A percentile compares a stretch with the other conserved stretches of the same genome.
phyloP scores from a whole-genome alignment of 805 yeast species.

The Saturnispora kantuleensis region DNA sequence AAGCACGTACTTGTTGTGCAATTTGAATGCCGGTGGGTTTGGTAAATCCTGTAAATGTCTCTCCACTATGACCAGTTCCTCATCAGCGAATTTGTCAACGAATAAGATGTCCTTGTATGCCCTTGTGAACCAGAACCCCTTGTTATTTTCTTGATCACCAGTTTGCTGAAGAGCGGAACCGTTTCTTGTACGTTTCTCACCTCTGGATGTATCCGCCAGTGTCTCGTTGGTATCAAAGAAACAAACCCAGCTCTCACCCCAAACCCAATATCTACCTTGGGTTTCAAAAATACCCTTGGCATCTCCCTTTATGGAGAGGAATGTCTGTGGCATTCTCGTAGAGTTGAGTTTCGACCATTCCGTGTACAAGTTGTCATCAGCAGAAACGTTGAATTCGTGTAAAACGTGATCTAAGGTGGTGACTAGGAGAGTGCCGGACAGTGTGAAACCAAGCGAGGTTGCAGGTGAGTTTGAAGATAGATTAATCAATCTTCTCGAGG shows the following conservation, averaged over 20 bases:
- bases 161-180: constrained; percentile 13
- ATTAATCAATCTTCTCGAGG: constrained; percentile 39
- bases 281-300: constrained; percentile 59
- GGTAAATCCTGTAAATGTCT: constrained; percentile 52
- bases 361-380: constrained; percentile 33
- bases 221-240: constrained; percentile 46
- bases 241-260: constrained; percentile 76
- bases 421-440: constrained; percentile 41
- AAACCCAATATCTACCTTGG: constrained; percentile 58
- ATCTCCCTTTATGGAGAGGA: constrained; percentile 48
- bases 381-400: constrained; percentile 48
- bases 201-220: constrained; percentile 7
- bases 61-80: constrained; percentile 66
- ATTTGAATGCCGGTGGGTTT: constrained; percentile 54
- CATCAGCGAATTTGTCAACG: constrained; percentile 41
- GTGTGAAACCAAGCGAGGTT: constrained; percentile 50
- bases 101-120: constrained; percentile 66
- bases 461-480: constrained; percentile 41
- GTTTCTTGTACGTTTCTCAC: constrained; percentile 27
- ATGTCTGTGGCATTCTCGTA: constrained; percentile 61
- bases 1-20: constrained; percentile 36
- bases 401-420: constrained; percentile 68
- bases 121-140: constrained; percentile 63
- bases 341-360: constrained; percentile 74
- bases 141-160: constrained; percentile 17